Conservation (phyloP, 2,329 filamentous ascomycete species). For the Akanthomyces dipterigenus region DNA sequence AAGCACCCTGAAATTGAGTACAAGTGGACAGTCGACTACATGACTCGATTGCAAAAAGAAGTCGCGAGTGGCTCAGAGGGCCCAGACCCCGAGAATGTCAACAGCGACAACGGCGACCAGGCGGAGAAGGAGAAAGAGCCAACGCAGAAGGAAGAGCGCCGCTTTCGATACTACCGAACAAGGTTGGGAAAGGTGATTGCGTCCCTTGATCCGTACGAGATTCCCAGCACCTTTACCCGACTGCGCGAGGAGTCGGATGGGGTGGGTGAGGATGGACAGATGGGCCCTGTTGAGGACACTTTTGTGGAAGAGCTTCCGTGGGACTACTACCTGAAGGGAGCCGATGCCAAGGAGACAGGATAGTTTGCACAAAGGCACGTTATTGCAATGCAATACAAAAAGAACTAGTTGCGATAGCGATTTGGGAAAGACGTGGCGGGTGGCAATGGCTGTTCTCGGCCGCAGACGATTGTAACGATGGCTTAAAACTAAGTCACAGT, state of each 20-base stretch:
- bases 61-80: background rate
- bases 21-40: background rate
- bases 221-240: background rate
- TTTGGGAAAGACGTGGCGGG: too few species aligned
- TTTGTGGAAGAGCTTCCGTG: constrained; percentile 1
- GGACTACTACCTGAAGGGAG: background rate
- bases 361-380: background rate
- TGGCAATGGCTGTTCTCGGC: too few species aligned
- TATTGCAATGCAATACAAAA: too few species aligned
- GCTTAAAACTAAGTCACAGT: too few species aligned
- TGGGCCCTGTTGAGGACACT: background rate
- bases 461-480: too few species aligned
- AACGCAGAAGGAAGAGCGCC: background rate
- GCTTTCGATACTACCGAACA: background rate
- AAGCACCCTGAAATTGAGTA: background rate
- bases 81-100: too few species aligned
- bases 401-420: too few species aligned
- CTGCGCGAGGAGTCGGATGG: constrained; percentile 2
- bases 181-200: background rate
- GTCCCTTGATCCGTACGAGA: background rate
- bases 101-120: background rate
- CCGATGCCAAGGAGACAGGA: background rate
- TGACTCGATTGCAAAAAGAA: background rate
- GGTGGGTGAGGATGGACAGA: background rate
- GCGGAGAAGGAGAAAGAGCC: background rate